Evolutionary conservation across 1,284 basidiomycete species (phyloP).

Genomic region (Heterobasidion irregulare): DNA sequence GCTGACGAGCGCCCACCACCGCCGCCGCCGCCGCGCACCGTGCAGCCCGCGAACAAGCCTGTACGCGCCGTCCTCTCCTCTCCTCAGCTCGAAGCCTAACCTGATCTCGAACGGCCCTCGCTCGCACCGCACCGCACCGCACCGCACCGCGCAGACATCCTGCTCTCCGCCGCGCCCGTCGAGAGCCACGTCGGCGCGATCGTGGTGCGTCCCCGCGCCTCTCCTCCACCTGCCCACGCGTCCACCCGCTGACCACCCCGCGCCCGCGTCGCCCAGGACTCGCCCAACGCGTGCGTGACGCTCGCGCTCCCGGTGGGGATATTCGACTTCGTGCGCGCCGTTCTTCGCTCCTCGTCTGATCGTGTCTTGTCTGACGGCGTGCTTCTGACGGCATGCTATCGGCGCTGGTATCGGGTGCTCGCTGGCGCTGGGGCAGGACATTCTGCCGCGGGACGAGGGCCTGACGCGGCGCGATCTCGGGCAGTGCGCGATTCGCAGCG

Average conservation of each 20-base stretch:
- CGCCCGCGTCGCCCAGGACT: slow-evolving; percentile 35
- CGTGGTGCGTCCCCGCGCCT: slow-evolving; percentile 38
- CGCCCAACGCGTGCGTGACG: slow-evolving; percentile 72
- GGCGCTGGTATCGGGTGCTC: neutral
- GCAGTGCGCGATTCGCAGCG: slow-evolving; percentile 59
- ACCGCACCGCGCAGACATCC: no score
- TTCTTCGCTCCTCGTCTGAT: no score
- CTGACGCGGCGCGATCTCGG: slow-evolving; percentile 49
- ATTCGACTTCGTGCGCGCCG: slow-evolving; percentile 52
- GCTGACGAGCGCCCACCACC: neutral
- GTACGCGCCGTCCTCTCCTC: slow-evolving; percentile 21
- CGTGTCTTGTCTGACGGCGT: no score
- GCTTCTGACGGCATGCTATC: neutral
- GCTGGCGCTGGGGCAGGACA: slow-evolving; percentile 39
- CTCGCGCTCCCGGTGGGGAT: slow-evolving; percentile 64
- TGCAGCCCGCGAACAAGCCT: slow-evolving; percentile 65
- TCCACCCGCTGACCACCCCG: no score
- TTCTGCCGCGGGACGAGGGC: slow-evolving; percentile 54
- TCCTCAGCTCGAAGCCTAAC: neutral
- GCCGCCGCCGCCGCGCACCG: neutral
- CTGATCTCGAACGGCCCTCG: no score
- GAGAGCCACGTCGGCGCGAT: slow-evolving; percentile 71
- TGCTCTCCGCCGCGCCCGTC: slow-evolving; percentile 69
- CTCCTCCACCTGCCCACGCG: no score
- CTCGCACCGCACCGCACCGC: no score